Evolutionary conservation across 306 rosid genomes (phyloP), one percentile per base, ranked within the genome.

Genomic region (Nissolia schottii): DNA sequence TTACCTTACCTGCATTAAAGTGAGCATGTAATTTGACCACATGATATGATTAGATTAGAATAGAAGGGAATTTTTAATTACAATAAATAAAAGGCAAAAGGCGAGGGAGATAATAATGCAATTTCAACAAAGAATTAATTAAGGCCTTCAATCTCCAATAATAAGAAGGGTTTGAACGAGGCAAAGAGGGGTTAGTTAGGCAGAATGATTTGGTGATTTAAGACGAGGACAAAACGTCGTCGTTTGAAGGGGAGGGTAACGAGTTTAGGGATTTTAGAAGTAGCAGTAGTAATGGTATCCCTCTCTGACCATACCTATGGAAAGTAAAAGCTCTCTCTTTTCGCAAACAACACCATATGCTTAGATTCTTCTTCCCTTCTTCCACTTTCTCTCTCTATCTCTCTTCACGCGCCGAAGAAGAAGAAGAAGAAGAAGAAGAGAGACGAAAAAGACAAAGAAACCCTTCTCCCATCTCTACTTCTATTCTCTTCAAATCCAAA

Each of bases 301-400:
- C 10, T 1, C 10, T 1, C 16, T 12, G 20, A 51, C 29, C 25
- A 51, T 4, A 0, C 14, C 63, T 32, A 65, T n/a, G 34, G 34
- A 69, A 63, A 46, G 74, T 64, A 68, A 50, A 78, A 65, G 65
- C 53, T 43, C 38, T 37, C 67, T 46, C 14, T 45, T 22, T 6
- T 4, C 74, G 55, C 68, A 35, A 14, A n/a, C n/a, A n/a, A n/a
- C n/a, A 74, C 45, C 84, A 55, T 38, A 62, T 66, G 73, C 80
- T 61, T 35, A 61, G 83, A 78, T 79, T 79, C 74, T 71, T 49
- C 1, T 35, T 18, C 1, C n/a, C 46, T 7, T 46, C 61, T 54
- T 71, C 64, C 76, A 24, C 69, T n/a, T 61, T 32, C 71, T 24
- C 68, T 11, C 2, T 49, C n/a, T 22, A 13, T 71, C 83, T 78